Evolutionary conservation across 306 rosid species (phyloP).

Genomic region (Quercus gilva): DNA sequence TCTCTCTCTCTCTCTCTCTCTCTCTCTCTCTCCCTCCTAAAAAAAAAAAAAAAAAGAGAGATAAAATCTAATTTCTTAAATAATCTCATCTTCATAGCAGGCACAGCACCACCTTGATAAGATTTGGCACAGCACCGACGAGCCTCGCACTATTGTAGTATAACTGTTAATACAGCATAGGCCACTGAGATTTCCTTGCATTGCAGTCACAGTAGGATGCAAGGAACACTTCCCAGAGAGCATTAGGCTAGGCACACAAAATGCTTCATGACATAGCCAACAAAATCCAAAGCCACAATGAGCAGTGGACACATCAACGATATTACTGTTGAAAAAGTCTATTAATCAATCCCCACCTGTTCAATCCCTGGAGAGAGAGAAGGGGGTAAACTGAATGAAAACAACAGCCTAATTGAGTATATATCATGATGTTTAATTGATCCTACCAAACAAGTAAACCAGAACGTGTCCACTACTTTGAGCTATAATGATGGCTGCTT

Average conservation of each 20-base stretch:
- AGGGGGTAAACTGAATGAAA: neutral
- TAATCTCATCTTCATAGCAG: neutral
- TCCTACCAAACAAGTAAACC: neutral
- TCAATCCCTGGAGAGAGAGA: neutral
- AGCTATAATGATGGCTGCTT: conserved; percentile 9
- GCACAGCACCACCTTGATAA: neutral
- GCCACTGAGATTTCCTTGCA: neutral
- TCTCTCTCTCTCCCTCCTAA: neutral
- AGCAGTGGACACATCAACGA: neutral
- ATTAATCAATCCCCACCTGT: neutral
- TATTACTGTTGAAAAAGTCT: neutral
- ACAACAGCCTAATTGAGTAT: neutral
- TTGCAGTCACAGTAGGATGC: neutral
- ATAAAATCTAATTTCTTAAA: neutral
- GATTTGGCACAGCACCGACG: too few relatives aligned
- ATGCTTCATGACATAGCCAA: neutral
- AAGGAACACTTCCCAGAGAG: neutral
- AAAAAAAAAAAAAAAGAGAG: accelerated
- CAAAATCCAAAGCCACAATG: neutral
- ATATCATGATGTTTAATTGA: neutral
- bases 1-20: too few relatives aligned
- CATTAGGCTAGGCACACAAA: neutral
- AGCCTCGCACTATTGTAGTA: neutral
- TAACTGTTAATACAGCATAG: neutral
- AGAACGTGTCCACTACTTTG: neutral